Evolutionary conservation across 768 basidiomycete species (phyloP), one percentile per base, ranked within the genome.

Genomic region (Calocybe indica): DNA sequence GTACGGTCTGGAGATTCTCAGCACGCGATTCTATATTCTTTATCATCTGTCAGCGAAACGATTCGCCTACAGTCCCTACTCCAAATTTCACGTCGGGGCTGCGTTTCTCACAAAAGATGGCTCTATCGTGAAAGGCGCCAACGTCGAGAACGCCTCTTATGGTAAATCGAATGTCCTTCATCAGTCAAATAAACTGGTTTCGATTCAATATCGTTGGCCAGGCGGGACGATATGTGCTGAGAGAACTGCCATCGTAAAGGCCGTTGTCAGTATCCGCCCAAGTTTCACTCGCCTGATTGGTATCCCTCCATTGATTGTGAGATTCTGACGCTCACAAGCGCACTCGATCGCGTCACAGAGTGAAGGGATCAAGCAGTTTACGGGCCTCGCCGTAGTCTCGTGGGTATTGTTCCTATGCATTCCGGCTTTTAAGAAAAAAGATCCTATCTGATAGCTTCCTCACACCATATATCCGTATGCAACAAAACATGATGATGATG

Each of bases 191-290:
- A 32, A 10, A 39, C 38, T 9, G 34, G 33, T 33, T 41, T 37
- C 14, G 37, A 31, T 47, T 14, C 5, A 37, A 13, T 38, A 53
- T 50, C 35, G 38, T 35, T 9, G 39, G 45, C 9, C 48, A 95
- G 93, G 93, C 5, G 91, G 79, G 1, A 79, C 88, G 0, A 94
- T 97, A 50, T 98, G 95, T 55, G 95, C 95, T 0, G 95, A 99
- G 62, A 73, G 94, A 30, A 97, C 95, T 0, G 94, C 94, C 0
- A 72, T 99, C 46, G 86, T 92, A n/a, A 96, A 96, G 64, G 94
- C 92, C 28, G 82, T 87, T 14, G 93, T 94, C 52, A 64, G 89
- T 15, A 3, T 31, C 42, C 22, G 1, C 10, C 40, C 40, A 41
- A 41, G 22, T 22, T 41, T 15, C 40, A 28, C 35, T 32, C 12